Percentiles rank a stretch among this genome's conserved stretches.
phyloP scores from a whole-genome alignment of 208 protist genomes.

The Tritrichomonas musculus region DNA sequence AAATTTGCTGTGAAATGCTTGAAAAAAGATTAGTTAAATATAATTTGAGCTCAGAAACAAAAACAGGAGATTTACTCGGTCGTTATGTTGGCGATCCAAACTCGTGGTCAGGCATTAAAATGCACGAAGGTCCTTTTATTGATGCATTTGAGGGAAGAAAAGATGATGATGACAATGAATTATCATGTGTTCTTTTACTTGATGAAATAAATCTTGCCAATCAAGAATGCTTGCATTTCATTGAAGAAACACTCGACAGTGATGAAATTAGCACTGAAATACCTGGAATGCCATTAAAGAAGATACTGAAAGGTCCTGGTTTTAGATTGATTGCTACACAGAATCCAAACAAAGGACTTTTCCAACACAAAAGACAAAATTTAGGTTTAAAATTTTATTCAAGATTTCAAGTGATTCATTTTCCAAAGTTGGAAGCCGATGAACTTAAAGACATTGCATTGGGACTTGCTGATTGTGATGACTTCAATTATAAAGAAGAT shows the following conservation, averaged over 20 bases:
- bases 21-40: neutral
- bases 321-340: slow-evolving; percentile 13
- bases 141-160: neutral
- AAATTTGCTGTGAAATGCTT: neutral
- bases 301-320: neutral
- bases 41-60: neutral
- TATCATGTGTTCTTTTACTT: neutral
- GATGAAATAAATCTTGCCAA: slow-evolving; percentile 32
- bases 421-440: neutral
- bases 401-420: neutral
- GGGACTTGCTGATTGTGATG: neutral
- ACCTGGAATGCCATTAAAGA: neutral
- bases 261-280: neutral
- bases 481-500: neutral
- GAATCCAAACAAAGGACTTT: slow-evolving; percentile 5
- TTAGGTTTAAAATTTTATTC: neutral
- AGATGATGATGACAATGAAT: no score
- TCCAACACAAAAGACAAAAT: neutral
- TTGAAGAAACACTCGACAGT: slow-evolving; percentile 31
- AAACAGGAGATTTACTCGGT: neutral
- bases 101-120: neutral
- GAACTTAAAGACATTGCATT: neutral
- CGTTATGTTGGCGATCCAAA: neutral
- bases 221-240: neutral
- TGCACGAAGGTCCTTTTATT: neutral